A percentile compares a stretch with the other conserved stretches of the same genome.
Conservation (phyloP, 2,329 filamentous ascomycete species). For the Curvularia hawaiiensis region DNA sequence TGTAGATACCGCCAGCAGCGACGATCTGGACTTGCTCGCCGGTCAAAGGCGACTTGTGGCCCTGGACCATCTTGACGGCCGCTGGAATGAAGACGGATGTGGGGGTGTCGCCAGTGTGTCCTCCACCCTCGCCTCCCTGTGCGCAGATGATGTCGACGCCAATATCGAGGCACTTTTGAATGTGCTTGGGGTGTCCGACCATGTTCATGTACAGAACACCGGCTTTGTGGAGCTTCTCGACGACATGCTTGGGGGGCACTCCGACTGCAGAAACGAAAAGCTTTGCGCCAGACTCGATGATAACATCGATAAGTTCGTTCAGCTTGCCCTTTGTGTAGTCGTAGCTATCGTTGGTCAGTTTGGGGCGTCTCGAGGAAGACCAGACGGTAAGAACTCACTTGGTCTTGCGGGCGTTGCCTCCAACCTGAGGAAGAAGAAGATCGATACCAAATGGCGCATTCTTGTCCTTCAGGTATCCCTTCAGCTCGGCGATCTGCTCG, state of each 20-base stretch:
- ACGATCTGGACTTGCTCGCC: conserved; percentile 88
- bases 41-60: conserved; percentile 84
- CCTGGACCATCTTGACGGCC: conserved; percentile 80
- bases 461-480: conserved; percentile 85
- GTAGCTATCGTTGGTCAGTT: conserved; percentile 66
- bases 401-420: conserved; percentile 91
- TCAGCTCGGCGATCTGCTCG: conserved; percentile 94
- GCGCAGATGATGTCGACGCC: conserved; percentile 97
- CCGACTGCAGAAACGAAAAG: conserved; percentile 98
- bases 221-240: conserved; percentile 85
- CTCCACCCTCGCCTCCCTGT: conserved; percentile 96
- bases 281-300: conserved; percentile 88
- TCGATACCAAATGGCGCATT: conserved; percentile 95
- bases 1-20: conserved; percentile 92
- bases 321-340: conserved; percentile 99
- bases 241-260: conserved; percentile 84
- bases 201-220: conserved; percentile 99
- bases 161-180: conserved; percentile 87
- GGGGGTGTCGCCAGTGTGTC: conserved; percentile 93
- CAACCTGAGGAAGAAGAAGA: conserved; percentile 90
- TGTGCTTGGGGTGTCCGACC: conserved; percentile 99
- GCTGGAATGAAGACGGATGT: conserved; percentile 92
- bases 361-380: background rate
- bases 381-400: conserved; percentile 62
- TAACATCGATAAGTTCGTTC: conserved; percentile 83